A percentile compares a stretch with the other conserved stretches of the same genome.
Conservation (phyloP, 192 early-diverging fungal species). For the Podila clonocystis region DNA sequence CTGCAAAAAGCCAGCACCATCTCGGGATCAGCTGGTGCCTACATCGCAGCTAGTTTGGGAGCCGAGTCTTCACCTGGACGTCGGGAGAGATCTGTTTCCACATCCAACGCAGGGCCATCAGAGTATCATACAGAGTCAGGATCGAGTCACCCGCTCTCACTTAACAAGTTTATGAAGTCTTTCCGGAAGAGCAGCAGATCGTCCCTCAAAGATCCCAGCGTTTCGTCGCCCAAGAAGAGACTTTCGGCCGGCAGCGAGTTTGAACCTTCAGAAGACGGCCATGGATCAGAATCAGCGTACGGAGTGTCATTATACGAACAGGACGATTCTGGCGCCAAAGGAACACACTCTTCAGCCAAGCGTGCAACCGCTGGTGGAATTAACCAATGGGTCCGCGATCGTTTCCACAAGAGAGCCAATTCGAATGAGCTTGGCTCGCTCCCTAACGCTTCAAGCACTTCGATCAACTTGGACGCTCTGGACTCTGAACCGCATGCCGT, state of each 20-base stretch:
- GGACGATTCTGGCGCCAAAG: slow-evolving; percentile 14
- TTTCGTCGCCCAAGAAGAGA: slow-evolving; percentile 14
- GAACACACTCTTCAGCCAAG: background rate
- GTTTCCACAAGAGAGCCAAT: slow-evolving; percentile 43
- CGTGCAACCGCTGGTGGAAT: slow-evolving; percentile 13
- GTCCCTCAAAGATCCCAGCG: slow-evolving; percentile 15
- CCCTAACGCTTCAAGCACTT: slow-evolving; percentile 11
- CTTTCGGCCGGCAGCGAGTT: slow-evolving; percentile 22
- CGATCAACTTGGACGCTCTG: slow-evolving; percentile 1
- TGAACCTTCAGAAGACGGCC: slow-evolving; percentile 5
- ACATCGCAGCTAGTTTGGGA: slow-evolving; percentile 6
- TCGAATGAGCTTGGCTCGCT: slow-evolving; percentile 25
- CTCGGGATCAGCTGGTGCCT: slow-evolving; percentile 14
- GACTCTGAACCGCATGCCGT: slow-evolving; percentile 9
- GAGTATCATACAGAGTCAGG: slow-evolving; percentile 2
- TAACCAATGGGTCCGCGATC: slow-evolving; percentile 43
- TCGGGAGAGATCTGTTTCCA: slow-evolving; percentile 34
- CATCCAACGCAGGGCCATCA: slow-evolving; percentile 8
- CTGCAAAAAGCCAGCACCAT: slow-evolving; percentile 12
- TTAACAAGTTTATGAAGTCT: slow-evolving; percentile 44
- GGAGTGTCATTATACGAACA: slow-evolving; percentile 4
- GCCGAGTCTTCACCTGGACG: background rate
- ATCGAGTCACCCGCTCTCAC: slow-evolving; percentile 18
- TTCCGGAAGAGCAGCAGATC: slow-evolving; percentile 37
- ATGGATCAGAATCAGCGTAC: slow-evolving; percentile 2